Base-by-base conservation (phyloP, 306 rosid species). In the Sindora glabra region DNA sequence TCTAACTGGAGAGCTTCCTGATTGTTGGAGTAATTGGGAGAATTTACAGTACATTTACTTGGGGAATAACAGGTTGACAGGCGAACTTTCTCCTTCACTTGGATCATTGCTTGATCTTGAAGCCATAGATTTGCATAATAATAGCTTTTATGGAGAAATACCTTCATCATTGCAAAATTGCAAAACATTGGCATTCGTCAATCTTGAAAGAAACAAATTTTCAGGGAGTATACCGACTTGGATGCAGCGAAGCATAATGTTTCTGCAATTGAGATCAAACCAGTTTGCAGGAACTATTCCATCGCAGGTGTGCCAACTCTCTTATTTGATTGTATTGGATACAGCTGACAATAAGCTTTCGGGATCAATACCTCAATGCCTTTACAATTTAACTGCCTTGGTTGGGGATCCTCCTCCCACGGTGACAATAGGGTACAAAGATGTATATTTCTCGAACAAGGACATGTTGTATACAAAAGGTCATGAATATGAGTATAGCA, bases 221-320 rank as follows among this genome's bases (percentile, higher is more conserved):
- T 23, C 17, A 9, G 54, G 54, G 13, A 23, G 16, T 23, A 11
- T 48, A 13, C 33, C 33, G 5, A 48, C 1, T 1, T 1, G 9
- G 29, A 22, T 48, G 54, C 32, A 1, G 6, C 17, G 2, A 4
- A 27, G 36, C 0, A 3, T 58, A 0, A 0, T 0, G 8, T 12
- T 2, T 10, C 4, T 58, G 0, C 1, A 13, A 5, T 16, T 58
- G 13, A 46, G 64, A 44, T 17, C 7, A 8, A 66, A 66, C 30
- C 58, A 48, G 1, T 62, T 62, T 24, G 24, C 11, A 9, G 69
- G 69, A 0, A 34, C 15, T 10, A 66, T 66, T 55, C 64, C 64
- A 22, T 10, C 27, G 8, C 48, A 55, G 11, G 0, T 62, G 3
- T 58, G 51, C 25, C 39, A 27, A 3, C 30, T 59, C n/a, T n/a